Evolutionary conservation across 805 yeast species (phyloP).

Genomic region (Maudiozyma pseudohumilis): DNA sequence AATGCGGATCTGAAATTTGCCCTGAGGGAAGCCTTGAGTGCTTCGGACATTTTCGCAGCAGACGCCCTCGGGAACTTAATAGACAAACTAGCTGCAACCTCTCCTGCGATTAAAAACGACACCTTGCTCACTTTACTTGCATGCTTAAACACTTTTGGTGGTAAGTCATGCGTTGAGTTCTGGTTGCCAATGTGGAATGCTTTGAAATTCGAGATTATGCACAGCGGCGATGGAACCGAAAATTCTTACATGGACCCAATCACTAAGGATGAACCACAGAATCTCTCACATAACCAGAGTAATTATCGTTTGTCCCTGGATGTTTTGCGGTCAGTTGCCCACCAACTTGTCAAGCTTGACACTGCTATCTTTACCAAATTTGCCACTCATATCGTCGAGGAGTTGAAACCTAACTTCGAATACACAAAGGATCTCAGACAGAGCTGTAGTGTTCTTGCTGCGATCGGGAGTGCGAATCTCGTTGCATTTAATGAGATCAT

Average conservation of each 20-base stretch:
- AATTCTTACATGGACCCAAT: slow-evolving; percentile 6
- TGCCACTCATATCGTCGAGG: slow-evolving; percentile 35
- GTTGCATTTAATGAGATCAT: slow-evolving; percentile 40
- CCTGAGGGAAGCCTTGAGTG: slow-evolving; percentile 52
- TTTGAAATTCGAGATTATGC: slow-evolving; percentile 78
- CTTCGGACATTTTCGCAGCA: slow-evolving; percentile 52
- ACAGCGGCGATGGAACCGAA: slow-evolving; percentile 49
- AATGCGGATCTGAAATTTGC: slow-evolving; percentile 57
- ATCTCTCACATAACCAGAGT: neutral
- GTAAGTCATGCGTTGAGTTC: slow-evolving; percentile 39
- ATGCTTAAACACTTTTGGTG: slow-evolving; percentile 46
- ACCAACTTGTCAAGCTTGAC: slow-evolving; percentile 26
- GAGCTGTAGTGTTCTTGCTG: slow-evolving; percentile 49
- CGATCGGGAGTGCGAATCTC: slow-evolving; percentile 40
- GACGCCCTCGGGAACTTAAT: slow-evolving; percentile 70
- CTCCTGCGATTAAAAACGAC: slow-evolving; percentile 64
- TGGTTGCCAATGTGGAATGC: slow-evolving; percentile 84
- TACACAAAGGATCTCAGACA: slow-evolving; percentile 50
- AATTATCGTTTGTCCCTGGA: slow-evolving; percentile 36
- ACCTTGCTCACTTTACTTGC: slow-evolving; percentile 51
- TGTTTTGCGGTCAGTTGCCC: slow-evolving; percentile 37
- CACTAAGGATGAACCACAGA: neutral
- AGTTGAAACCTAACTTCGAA: slow-evolving; percentile 43
- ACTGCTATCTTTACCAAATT: slow-evolving; percentile 31
- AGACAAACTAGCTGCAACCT: slow-evolving; percentile 70